Evolutionary conservation across 169 alveolate species (phyloP), one percentile per base, ranked within the genome.

Genomic region (Neospora caninum): DNA sequence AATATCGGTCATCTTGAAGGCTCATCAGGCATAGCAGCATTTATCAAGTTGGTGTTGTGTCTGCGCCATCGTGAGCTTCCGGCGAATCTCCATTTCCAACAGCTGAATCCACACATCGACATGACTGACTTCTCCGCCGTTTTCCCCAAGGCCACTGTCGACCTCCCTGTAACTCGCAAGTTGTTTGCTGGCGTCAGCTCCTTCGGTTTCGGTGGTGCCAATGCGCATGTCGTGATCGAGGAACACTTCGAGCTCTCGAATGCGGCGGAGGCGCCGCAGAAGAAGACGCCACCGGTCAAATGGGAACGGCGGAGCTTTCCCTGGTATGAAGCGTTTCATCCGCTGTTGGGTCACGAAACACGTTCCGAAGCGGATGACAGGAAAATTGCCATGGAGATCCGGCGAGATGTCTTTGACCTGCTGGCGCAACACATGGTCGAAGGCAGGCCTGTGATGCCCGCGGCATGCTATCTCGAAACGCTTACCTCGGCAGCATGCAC

Each of bases 181-280:
- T 82, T 95, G 34, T 42, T 93, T 69, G 97, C 96, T 22, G 97
- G 97, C 70, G 96, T 95, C 42, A 93, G 96, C 16, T 95, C 97
- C 20, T 96, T 96, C 86, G 97, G 97, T 27, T 95, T 96, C 69
- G 97, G 97, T 29, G 97, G 97, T 43, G 94, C 97, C 43, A 96
- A 96, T 80, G 95, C 97, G 34, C 97, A 96, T 91, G 95, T 95
- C 36, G 93, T 96, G 82, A 69, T 93, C 29, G 94, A 93, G 88
- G 95, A 93, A 36, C 70, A 87, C 53, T 84, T 88, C 86, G 93
- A 93, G 89, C 82, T 78, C 43, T 82, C 89, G 0, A 29, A 41
- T 16, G 73, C 84, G 18, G 41, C 45, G n/a, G 93, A 67, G 49
- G 93, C 45, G 78, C 41, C 93, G 54, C 41, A 67, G 58, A 34